Conservation (phyloP, 768 basidiomycete genomes). For the Multifurca ochricompacta region DNA sequence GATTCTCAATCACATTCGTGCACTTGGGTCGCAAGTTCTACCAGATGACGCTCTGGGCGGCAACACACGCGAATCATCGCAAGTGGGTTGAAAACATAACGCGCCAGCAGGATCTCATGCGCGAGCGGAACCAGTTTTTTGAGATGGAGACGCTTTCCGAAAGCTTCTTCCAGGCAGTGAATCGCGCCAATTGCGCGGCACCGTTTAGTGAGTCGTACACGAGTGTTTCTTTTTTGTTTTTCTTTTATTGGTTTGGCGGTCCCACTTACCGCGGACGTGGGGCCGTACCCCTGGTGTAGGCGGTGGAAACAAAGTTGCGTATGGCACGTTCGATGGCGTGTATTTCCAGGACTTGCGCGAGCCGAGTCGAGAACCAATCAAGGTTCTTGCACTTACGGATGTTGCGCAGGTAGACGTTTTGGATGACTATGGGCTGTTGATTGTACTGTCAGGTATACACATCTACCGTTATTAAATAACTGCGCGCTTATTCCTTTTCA, state of each 20-base stretch:
- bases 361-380: conserved; percentile 70
- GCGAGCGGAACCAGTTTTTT: conserved; percentile 80
- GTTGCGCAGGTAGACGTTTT: conserved; percentile 94
- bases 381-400: conserved; percentile 81
- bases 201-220: conserved; percentile 59
- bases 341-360: conserved; percentile 87
- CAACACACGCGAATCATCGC: conserved; percentile 71
- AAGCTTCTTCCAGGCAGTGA: conserved; percentile 76
- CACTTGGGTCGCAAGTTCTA: conserved; percentile 93
- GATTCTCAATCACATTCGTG: conserved; percentile 87
- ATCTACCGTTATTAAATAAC: background rate
- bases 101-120: conserved; percentile 80
- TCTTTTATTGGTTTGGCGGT: no score
- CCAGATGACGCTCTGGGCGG: conserved; percentile 86
- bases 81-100: conserved; percentile 93
- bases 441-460: conserved; percentile 92
- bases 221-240: no score
- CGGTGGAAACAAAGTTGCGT: conserved; percentile 77
- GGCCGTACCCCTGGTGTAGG: conserved; percentile 35
- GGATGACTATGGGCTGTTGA: conserved; percentile 90
- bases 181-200: conserved; percentile 90
- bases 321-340: conserved; percentile 96
- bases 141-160: conserved; percentile 81
- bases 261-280: no score
- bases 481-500: background rate